These are phyloP conservation scores for Kwoniella botswanensis DNA, from an alignment of 768 basidiomycete genomes.

Conservation along the genomic window DNA sequence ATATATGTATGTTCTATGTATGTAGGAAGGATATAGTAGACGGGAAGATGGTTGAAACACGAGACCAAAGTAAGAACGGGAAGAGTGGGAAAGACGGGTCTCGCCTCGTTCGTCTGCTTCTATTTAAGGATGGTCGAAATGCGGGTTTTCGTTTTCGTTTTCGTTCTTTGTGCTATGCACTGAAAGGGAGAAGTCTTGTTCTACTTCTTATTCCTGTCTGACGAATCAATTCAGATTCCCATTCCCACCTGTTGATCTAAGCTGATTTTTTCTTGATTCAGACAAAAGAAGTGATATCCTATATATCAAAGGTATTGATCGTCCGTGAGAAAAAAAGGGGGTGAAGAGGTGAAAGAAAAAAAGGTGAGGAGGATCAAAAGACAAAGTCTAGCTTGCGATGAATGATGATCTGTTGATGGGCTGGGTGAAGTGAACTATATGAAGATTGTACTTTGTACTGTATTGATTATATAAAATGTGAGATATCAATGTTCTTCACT, in stretches of 20 bases:
- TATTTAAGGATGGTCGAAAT: too few relatives aligned
- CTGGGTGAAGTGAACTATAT: too few relatives aligned
- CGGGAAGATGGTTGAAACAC: neutral
- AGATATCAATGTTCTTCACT: neutral
- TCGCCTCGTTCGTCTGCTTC: too few relatives aligned
- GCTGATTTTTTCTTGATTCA: too few relatives aligned
- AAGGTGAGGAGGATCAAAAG: neutral
- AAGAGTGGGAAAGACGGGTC: neutral
- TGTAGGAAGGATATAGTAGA: neutral
- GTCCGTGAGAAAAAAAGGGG: constrained; percentile 3
- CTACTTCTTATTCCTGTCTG: neutral
- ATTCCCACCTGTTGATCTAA: neutral
- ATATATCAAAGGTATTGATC: constrained; percentile 1
- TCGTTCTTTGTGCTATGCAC: neutral
- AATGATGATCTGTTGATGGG: neutral
- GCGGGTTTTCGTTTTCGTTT: too few relatives aligned
- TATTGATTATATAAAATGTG: neutral
- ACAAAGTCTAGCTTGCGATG: neutral
- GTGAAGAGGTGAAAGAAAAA: too few relatives aligned
- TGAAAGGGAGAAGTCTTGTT: neutral
- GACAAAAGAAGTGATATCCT: neutral
- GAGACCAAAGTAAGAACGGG: too few relatives aligned
- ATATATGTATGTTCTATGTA: too few relatives aligned
- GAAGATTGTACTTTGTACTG: neutral
- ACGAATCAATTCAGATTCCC: neutral